Percentiles rank a stretch among this genome's conserved stretches.
Conservation (phyloP, 768 basidiomycete genomes). For the Lactifluus echinatus region DNA sequence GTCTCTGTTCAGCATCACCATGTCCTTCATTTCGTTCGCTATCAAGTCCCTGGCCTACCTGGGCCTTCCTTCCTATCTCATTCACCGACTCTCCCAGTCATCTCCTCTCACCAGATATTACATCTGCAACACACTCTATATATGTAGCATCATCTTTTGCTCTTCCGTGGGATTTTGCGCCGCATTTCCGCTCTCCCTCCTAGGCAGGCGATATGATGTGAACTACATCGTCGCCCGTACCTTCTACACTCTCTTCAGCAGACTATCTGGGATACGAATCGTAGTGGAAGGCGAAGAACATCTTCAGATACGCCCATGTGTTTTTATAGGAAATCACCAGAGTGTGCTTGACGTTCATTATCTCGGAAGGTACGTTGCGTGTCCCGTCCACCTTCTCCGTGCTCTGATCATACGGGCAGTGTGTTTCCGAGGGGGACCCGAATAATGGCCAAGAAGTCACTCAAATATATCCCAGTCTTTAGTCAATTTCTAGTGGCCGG, state of each 20-base stretch:
- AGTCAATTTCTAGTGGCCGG: conserved; percentile 88
- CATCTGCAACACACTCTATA: conserved; percentile 61
- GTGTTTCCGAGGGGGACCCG: conserved; percentile 74
- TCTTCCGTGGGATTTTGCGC: conserved; percentile 63
- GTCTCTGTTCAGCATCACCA: conserved; percentile 25
- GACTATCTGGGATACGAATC: conserved; percentile 55
- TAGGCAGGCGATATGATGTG: conserved; percentile 67
- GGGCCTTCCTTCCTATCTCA: conserved; percentile 60
- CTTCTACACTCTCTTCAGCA: conserved; percentile 66
- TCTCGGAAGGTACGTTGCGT: conserved; percentile 56
- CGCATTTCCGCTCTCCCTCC: conserved; percentile 52
- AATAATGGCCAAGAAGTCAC: conserved; percentile 90
- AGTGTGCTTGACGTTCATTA: conserved; percentile 84
- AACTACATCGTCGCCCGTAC: conserved; percentile 76
- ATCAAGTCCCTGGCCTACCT: conserved; percentile 69
- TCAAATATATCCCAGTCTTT: conserved; percentile 73
- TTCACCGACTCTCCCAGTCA: conserved; percentile 48
- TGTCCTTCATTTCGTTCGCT: conserved; percentile 55
- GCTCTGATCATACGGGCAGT: conserved; percentile 8
- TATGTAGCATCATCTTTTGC: conserved; percentile 57
- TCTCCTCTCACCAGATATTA: conserved; percentile 61
- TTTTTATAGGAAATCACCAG: conserved; percentile 88
- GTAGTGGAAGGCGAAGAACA: conserved; percentile 84
- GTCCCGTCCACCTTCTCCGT: background rate
- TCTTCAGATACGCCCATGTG: conserved; percentile 57